Conservation (phyloP, 2,329 filamentous ascomycete genomes). For the Dryadomyces sulphureus region DNA sequence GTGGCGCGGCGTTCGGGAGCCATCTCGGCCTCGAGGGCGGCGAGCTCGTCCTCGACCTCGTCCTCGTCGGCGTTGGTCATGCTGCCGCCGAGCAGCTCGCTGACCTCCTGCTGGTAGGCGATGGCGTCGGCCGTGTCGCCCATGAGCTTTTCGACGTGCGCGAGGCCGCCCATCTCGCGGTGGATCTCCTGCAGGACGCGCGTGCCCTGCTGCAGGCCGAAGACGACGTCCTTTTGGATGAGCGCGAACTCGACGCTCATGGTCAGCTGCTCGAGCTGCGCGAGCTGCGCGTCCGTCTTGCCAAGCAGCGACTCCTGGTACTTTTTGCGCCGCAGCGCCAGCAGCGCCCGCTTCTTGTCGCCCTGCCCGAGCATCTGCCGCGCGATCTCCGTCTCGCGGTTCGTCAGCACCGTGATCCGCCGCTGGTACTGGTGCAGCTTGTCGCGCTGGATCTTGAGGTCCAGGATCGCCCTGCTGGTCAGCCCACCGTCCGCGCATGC, state of each 20-base stretch:
- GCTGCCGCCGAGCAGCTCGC: constrained; percentile 72
- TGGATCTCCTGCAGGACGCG: constrained; percentile 82
- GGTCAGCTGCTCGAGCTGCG: constrained; percentile 79
- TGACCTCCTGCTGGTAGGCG: constrained; percentile 90
- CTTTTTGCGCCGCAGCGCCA: constrained; percentile 87
- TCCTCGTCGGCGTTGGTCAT: constrained; percentile 95
- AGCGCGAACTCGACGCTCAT: constrained; percentile 87
- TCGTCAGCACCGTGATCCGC: constrained; percentile 72
- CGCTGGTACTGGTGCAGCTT: constrained; percentile 93
- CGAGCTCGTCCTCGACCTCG: constrained; percentile 91
- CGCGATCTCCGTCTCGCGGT: constrained; percentile 76
- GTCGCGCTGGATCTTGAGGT: constrained; percentile 95
- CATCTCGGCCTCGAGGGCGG: constrained; percentile 55
- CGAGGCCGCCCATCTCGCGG: constrained; percentile 87
- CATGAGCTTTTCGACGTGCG: constrained; percentile 89
- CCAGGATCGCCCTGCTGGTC: constrained; percentile 67
- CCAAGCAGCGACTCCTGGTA: constrained; percentile 83
- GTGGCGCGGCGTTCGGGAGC: constrained; percentile 5
- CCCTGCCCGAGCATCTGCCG: constrained; percentile 65
- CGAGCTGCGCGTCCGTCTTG: constrained; percentile 88
- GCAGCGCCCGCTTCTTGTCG: constrained; percentile 67
- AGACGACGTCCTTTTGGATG: constrained; percentile 92
- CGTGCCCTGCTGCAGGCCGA: constrained; percentile 83
- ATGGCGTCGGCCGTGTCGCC: constrained; percentile 81
- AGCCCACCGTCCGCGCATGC: no score